Evolutionary conservation across 768 basidiomycete genomes (phyloP), one percentile per base, ranked within the genome.

Genomic region (Amanita fuliginea): DNA sequence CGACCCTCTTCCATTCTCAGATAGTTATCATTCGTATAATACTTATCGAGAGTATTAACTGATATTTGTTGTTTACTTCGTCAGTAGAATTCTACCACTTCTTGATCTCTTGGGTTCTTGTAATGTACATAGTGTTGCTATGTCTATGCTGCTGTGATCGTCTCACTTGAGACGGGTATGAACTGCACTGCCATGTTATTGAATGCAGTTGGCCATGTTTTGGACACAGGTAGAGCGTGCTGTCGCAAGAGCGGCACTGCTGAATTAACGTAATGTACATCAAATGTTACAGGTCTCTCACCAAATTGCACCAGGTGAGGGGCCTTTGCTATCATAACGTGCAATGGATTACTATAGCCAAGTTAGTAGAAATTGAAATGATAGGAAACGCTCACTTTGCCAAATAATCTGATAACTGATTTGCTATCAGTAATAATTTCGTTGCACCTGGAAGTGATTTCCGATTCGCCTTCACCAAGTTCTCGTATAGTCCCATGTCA

Each of bases 1-100:
- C 62, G 83, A 86, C 57, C 77, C 83, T 33, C 75, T 84, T 50
- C 83, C 86, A 41, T 86, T 83, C 59, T 73, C 79, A 57, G 68
- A 75, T 57, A 70, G 72, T 63, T 69, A 71, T 57, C 62, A 54
- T 60, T 64, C 73, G 56, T 74, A 75, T 73, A 71, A 74, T 74
- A 61, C 64, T 63, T 78, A 77, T 65, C 73, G 76, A 68, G 78
- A 81, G 65, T 84, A 82, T 66, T 84, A 81, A 74, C 65, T 57
- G 51, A 51, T 61, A 54, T 51, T 61, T 60, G 55, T 32, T 51
- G 53, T 63, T 59, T 21, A 10, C 18, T 46, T 64, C 61, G 55
- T 56, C 48, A 55, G 51, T 58, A 58, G 61, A 53, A 58, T 62
- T 54, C 61, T 52, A 13, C 55, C 58, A 55, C 54, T 55, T 47